phyloP scores from a whole-genome alignment of 441 rosid genomes.

The Jatropha multifida region DNA sequence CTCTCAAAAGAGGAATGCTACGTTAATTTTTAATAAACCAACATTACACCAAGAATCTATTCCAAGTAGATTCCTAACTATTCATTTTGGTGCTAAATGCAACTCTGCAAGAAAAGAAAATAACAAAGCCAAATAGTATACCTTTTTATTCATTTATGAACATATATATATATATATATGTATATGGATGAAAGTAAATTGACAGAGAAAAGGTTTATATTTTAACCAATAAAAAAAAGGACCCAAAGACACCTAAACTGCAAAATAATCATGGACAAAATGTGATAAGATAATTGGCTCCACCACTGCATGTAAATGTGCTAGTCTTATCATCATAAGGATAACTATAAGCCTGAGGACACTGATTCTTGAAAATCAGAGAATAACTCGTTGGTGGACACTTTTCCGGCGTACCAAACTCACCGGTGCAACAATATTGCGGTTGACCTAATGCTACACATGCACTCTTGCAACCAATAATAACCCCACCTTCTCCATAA shows the following conservation, averaged over 20 bases:
- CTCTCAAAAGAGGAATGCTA: no score
- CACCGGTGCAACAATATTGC: conserved; percentile 75
- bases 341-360: conserved; percentile 86
- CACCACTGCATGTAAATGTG: conserved; percentile 62
- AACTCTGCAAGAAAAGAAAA: no score
- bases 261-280: conserved; percentile 52
- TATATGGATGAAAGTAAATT: no score
- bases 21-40: no score
- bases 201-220: neutral
- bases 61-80: no score
- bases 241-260: no score
- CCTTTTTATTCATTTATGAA: no score
- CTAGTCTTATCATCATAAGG: conserved; percentile 86
- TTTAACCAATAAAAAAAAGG: neutral
- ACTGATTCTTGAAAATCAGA: conserved; percentile 58
- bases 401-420: conserved; percentile 51
- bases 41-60: no score
- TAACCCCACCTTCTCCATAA: conserved; percentile 28
- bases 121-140: no score
- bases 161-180: no score
- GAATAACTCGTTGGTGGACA: conserved; percentile 71
- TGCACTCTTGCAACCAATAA: conserved; percentile 82
- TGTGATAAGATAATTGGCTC: conserved; percentile 64
- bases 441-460: conserved; percentile 68
- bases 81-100: no score